A percentile compares a stretch with the other conserved stretches of the same genome.
Conservation (phyloP, 257 asterid genomes). For the Gardenia jasminoides region DNA sequence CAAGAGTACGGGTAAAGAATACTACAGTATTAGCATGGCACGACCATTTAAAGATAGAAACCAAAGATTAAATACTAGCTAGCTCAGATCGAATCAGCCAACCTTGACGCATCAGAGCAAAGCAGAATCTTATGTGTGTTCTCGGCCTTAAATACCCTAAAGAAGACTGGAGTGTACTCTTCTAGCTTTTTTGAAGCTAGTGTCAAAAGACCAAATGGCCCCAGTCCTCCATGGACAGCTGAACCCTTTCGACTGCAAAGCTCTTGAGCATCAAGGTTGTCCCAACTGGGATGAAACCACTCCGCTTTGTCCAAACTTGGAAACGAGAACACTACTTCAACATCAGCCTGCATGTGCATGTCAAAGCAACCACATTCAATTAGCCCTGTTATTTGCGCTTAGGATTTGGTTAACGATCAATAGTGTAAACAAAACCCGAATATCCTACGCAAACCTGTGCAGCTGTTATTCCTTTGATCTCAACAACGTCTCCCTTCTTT, state of each 20-base stretch:
- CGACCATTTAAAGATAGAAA: neutral
- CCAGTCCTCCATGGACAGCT: constrained; percentile 41
- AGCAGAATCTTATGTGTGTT: constrained; percentile 29
- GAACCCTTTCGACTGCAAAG: constrained; percentile 42
- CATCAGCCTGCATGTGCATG: constrained; percentile 37
- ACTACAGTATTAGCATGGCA: neutral
- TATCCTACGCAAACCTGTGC: constrained; percentile 35
- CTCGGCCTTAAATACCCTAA: constrained; percentile 29
- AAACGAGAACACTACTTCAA: constrained; percentile 43
- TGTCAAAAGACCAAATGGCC: constrained; percentile 51
- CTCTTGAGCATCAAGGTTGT: constrained; percentile 34
- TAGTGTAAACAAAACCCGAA: neutral
- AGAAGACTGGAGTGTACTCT: constrained; percentile 47
- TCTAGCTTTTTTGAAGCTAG: constrained; percentile 37
- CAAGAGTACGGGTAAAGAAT: no score
- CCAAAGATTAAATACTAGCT: neutral
- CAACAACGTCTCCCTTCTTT: constrained; percentile 18
- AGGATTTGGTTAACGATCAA: neutral
- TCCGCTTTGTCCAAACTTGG: constrained; percentile 44
- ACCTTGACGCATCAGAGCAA: constrained; percentile 43
- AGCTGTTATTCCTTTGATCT: constrained; percentile 46
- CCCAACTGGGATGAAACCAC: constrained; percentile 36
- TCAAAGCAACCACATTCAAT: neutral
- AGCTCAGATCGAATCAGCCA: neutral
- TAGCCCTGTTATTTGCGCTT: neutral